phyloP scores from a whole-genome alignment of 2,329 filamentous ascomycete species.

The Colletotrichum scovillei region DNA sequence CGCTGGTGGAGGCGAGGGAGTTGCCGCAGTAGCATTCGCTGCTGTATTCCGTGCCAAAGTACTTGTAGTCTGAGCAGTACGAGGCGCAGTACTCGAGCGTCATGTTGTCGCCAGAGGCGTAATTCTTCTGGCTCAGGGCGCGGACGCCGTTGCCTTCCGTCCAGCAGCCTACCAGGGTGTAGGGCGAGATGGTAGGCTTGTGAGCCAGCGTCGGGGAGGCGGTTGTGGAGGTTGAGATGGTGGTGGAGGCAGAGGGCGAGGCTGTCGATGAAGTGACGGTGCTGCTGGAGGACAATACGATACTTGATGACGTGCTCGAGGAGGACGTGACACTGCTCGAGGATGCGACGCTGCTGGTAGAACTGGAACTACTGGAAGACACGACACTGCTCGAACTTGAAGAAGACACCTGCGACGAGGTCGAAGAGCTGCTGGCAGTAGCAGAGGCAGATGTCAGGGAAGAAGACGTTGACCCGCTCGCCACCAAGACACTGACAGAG shows the following conservation, averaged over 20 bases:
- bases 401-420: conserved; percentile 18
- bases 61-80: conserved; percentile 50
- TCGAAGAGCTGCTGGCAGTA: background rate
- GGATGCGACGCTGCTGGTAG: background rate
- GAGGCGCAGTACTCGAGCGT: conserved; percentile 47
- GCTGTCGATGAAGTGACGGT: background rate
- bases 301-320: background rate
- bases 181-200: conserved; percentile 44
- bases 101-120: conserved; percentile 42
- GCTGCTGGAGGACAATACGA: conserved; percentile 7
- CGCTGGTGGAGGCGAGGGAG: conserved; percentile 42
- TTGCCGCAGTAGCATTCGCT: conserved; percentile 53
- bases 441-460: background rate
- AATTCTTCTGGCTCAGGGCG: conserved; percentile 46
- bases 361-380: background rate
- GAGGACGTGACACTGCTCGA: background rate
- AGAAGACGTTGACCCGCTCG: background rate
- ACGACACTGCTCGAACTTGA: background rate
- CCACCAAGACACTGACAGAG: background rate
- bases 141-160: conserved; percentile 49
- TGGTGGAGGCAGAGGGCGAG: background rate
- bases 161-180: conserved; percentile 54
- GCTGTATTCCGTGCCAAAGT: conserved; percentile 55
- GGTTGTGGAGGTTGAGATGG: conserved; percentile 33
- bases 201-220: conserved; percentile 38